Conservation (phyloP, 2,329 filamentous ascomycete species). For the Alternaria tenuissima region DNA sequence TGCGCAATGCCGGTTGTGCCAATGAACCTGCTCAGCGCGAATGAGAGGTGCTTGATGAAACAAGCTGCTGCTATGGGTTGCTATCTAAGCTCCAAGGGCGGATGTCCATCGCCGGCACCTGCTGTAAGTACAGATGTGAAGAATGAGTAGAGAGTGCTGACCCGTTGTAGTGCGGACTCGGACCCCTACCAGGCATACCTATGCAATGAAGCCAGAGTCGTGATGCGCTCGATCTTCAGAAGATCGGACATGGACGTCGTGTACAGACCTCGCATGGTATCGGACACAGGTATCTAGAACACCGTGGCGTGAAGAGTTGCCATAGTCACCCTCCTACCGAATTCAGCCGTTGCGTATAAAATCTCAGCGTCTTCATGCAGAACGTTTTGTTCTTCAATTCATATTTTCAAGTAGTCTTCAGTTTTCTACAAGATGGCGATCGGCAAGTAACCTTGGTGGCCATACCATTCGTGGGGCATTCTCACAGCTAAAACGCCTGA, state of each 20-base stretch:
- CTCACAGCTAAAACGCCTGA: not conserved
- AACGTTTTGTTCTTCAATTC: not conserved
- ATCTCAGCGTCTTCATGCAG: not conserved
- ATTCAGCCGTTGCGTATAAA: not conserved
- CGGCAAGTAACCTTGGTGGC: not conserved
- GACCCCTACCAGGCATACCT: conserved; percentile 13
- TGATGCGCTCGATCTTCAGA: not conserved
- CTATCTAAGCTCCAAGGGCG: conserved; percentile 25
- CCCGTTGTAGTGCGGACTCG: conserved; percentile 19
- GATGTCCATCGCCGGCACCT: conserved; percentile 29
- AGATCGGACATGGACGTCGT: not conserved
- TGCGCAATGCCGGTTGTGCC: conserved; percentile 39
- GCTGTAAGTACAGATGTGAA: conserved; percentile 15
- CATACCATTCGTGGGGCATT: not conserved
- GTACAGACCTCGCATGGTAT: not conserved
- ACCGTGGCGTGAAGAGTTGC: not conserved
- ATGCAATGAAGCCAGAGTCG: not conserved
- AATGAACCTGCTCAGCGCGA: conserved; percentile 29
- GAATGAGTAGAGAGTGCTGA: not conserved
- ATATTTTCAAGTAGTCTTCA: not conserved
- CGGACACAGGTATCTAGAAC: not conserved
- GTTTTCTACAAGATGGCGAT: not conserved
- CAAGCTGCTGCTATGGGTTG: conserved; percentile 26
- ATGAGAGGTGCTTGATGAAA: conserved; percentile 33
- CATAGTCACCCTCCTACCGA: not conserved